These are phyloP conservation scores for Gilbertella persicaria DNA, from an alignment of 371 early-diverging fungal species.

Conservation along the genomic window DNA sequence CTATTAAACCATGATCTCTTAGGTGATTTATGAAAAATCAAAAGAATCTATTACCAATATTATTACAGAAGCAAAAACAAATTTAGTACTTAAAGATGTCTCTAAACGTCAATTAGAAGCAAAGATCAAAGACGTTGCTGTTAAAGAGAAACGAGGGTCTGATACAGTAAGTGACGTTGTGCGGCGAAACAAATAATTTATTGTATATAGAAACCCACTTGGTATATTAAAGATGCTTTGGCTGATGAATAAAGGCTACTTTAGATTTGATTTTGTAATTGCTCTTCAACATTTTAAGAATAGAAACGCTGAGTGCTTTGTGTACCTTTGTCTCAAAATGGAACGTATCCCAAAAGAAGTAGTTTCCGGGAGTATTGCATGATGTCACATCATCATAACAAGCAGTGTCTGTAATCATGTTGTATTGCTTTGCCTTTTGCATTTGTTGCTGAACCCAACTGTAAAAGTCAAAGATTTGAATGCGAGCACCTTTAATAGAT, in stretches of 20 bases:
- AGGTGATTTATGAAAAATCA: conserved; percentile 42
- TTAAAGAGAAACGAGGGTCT: conserved; percentile 51
- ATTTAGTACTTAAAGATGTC: conserved; percentile 28
- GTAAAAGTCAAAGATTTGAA: background rate
- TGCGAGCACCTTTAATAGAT: background rate
- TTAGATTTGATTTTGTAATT: background rate
- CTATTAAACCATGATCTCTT: background rate
- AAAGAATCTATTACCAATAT: conserved; percentile 35
- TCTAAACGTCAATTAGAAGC: conserved; percentile 47
- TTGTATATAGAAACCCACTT: conserved; percentile 12
- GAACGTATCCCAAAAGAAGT: background rate
- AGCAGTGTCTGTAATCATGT: background rate
- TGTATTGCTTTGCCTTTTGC: background rate
- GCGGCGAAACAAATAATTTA: background rate
- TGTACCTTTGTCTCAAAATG: background rate
- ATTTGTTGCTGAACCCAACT: background rate
- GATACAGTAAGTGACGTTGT: conserved; percentile 40
- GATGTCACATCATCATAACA: background rate
- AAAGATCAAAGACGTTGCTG: conserved; percentile 48
- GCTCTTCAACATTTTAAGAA: background rate
- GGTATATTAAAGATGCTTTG: conserved; percentile 19
- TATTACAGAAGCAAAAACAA: conserved; percentile 21
- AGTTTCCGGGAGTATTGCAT: background rate
- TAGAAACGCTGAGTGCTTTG: background rate
- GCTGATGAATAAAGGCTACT: too few relatives aligned